These are phyloP conservation scores for Aspergillus melleus DNA, from an alignment of 2,329 filamentous ascomycete genomes.

Conservation along the genomic window DNA sequence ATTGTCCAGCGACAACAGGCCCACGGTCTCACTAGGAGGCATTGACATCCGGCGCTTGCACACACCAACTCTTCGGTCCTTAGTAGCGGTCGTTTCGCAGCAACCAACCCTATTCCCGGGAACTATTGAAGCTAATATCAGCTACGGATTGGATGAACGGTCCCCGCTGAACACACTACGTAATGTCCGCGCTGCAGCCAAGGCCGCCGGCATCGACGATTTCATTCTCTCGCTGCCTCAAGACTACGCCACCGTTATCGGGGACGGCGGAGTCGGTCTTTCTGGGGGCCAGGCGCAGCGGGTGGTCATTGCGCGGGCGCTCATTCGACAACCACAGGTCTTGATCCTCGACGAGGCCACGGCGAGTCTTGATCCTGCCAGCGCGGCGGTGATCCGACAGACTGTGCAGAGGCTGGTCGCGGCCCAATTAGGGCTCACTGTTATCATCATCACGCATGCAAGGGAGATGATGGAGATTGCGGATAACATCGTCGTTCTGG, in stretches of 20 bases:
- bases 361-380: slow-evolving; percentile 71
- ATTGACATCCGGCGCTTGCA: slow-evolving; percentile 61
- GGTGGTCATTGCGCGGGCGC: slow-evolving; percentile 75
- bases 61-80: slow-evolving; percentile 58
- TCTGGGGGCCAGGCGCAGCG: slow-evolving; percentile 83
- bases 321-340: slow-evolving; percentile 69
- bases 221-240: slow-evolving; percentile 72
- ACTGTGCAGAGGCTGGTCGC: slow-evolving; percentile 59
- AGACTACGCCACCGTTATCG: slow-evolving; percentile 71
- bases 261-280: slow-evolving; percentile 71
- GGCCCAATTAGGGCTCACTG: slow-evolving; percentile 54
- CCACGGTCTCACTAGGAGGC: slow-evolving; percentile 54
- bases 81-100: slow-evolving; percentile 63
- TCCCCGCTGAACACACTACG: slow-evolving; percentile 51
- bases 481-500: slow-evolving; percentile 68
- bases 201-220: slow-evolving; percentile 66
- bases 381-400: slow-evolving; percentile 62
- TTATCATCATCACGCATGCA: slow-evolving; percentile 80
- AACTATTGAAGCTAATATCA: slow-evolving; percentile 57
- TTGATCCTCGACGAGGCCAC: slow-evolving; percentile 88
- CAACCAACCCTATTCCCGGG: slow-evolving; percentile 60
- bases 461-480: slow-evolving; percentile 83
- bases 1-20: slow-evolving; percentile 17
- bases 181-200: slow-evolving; percentile 56
- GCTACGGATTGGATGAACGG: slow-evolving; percentile 66